phyloP scores from a whole-genome alignment of 306 rosid genomes.

The Boehmeria nivea region DNA sequence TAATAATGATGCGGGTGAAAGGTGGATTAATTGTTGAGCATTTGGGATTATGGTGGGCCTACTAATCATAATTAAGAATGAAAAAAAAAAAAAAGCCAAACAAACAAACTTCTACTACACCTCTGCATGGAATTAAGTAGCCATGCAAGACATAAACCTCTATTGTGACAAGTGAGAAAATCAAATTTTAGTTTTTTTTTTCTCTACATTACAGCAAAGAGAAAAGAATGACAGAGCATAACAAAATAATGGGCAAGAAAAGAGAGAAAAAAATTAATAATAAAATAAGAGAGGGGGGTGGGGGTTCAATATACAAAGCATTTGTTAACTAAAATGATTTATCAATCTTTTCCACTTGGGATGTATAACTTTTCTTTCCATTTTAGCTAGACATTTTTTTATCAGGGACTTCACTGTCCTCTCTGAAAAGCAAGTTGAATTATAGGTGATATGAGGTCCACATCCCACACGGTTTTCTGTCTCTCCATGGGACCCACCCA shows the following conservation, averaged over 20 bases:
- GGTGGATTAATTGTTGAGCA: conserved; percentile 18
- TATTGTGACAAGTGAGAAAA: too few species aligned
- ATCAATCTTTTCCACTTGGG: background rate
- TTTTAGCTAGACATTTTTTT: background rate
- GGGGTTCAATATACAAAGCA: background rate
- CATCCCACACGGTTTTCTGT: conserved; percentile 33
- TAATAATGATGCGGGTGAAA: background rate
- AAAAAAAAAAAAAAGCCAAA: too few species aligned
- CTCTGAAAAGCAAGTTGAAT: conserved; percentile 12
- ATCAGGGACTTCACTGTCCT: conserved; percentile 13
- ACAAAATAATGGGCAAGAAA: too few species aligned
- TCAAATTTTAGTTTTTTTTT: too few species aligned
- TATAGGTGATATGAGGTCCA: conserved; percentile 26
- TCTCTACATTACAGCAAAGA: too few species aligned
- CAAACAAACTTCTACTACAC: background rate
- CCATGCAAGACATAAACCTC: background rate
- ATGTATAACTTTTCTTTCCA: background rate
- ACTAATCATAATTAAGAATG: background rate
- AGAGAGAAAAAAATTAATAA: too few species aligned
- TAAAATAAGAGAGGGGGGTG: too few species aligned
- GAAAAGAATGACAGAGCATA: too few species aligned
- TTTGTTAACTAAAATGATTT: background rate
- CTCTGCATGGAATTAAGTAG: conserved; percentile 2
- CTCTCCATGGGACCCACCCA: conserved; percentile 37
- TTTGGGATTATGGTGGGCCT: conserved; percentile 10